Evolutionary conservation across 2,329 filamentous ascomycete genomes (phyloP).

Genomic region (Ophiostoma populinum): DNA sequence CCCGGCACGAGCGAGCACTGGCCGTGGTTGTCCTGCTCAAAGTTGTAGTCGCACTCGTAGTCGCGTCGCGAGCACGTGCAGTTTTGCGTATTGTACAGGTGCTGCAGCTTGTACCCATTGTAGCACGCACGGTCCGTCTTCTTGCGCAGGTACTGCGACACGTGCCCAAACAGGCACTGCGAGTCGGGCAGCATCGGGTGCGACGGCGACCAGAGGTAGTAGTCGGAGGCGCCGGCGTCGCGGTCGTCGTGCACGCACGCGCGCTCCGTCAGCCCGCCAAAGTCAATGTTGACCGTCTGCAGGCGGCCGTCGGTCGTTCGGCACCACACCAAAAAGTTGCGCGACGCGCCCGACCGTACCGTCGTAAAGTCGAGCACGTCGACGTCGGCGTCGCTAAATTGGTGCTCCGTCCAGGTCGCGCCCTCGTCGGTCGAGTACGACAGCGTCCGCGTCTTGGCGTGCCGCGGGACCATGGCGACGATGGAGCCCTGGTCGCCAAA

Average conservation of each 20-base stretch:
- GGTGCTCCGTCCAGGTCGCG: constrained; percentile 55
- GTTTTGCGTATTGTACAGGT: constrained; percentile 56
- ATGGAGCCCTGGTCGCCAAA: constrained; percentile 92
- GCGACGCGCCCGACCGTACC: constrained; percentile 71
- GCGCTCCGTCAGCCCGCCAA: constrained; percentile 59
- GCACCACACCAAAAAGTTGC: constrained; percentile 86
- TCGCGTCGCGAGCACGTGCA: constrained; percentile 74
- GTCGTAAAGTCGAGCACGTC: constrained; percentile 69
- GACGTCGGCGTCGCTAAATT: constrained; percentile 54
- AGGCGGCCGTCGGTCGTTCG: constrained; percentile 27
- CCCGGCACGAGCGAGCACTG: constrained; percentile 62
- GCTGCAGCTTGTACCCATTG: constrained; percentile 56
- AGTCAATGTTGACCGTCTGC: constrained; percentile 73
- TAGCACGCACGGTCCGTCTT: constrained; percentile 62
- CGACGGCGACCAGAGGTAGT: constrained; percentile 71
- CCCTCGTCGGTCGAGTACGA: constrained; percentile 47
- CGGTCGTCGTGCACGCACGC: constrained; percentile 53
- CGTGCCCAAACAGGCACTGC: constrained; percentile 84
- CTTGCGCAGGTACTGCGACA: constrained; percentile 81
- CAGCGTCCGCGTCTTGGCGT: constrained; percentile 45
- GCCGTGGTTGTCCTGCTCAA: constrained; percentile 58
- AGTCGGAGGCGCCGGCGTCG: constrained; percentile 42
- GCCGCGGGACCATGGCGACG: constrained; percentile 67
- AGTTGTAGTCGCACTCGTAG: constrained; percentile 97
- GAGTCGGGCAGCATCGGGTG: constrained; percentile 57